phyloP scores from a whole-genome alignment of 805 yeast genomes.

The Nakazawaea populi region DNA sequence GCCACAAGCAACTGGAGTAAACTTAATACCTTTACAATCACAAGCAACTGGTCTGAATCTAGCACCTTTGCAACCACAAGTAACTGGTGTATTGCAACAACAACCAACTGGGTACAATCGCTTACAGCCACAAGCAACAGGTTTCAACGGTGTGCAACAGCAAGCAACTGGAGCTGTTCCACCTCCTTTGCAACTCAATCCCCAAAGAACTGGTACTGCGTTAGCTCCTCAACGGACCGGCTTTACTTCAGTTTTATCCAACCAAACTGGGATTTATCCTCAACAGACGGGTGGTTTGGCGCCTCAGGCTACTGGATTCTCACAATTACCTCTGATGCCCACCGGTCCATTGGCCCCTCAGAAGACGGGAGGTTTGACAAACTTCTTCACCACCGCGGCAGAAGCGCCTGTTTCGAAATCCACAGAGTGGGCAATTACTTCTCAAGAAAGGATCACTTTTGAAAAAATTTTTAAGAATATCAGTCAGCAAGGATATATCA shows the following conservation, averaged over 20 bases:
- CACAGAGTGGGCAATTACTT: slow-evolving; percentile 70
- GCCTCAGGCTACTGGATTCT: slow-evolving; percentile 23
- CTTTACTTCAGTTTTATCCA: slow-evolving; percentile 6
- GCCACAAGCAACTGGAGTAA: slow-evolving; percentile 25
- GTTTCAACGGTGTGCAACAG: slow-evolving; percentile 23
- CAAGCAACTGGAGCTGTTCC: slow-evolving; percentile 16
- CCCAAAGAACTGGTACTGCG: slow-evolving; percentile 20
- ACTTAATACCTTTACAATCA: slow-evolving; percentile 14
- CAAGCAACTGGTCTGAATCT: slow-evolving; percentile 15
- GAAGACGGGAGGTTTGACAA: slow-evolving; percentile 56
- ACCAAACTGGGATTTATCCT: slow-evolving; percentile 12
- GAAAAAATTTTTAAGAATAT: slow-evolving; percentile 85
- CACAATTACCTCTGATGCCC: slow-evolving; percentile 27
- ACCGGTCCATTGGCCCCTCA: slow-evolving; percentile 48
- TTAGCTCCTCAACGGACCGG: slow-evolving; percentile 30
- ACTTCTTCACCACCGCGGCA: slow-evolving; percentile 11
- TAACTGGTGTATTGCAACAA: slow-evolving; percentile 28
- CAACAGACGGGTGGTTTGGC: slow-evolving; percentile 18
- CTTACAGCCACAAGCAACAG: slow-evolving; percentile 34
- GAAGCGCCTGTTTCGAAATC: slow-evolving; percentile 44
- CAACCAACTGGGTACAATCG: slow-evolving; percentile 44
- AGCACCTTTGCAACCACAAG: slow-evolving; percentile 15
- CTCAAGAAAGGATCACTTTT: slow-evolving; percentile 81
- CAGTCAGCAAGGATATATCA: slow-evolving; percentile 73
- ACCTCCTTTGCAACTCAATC: slow-evolving; percentile 2